Percentiles rank a stretch among this genome's conserved stretches.
These are phyloP conservation scores for Epichloe uncinata DNA, from an alignment of 2,329 filamentous ascomycete genomes.

Conservation along the genomic window DNA sequence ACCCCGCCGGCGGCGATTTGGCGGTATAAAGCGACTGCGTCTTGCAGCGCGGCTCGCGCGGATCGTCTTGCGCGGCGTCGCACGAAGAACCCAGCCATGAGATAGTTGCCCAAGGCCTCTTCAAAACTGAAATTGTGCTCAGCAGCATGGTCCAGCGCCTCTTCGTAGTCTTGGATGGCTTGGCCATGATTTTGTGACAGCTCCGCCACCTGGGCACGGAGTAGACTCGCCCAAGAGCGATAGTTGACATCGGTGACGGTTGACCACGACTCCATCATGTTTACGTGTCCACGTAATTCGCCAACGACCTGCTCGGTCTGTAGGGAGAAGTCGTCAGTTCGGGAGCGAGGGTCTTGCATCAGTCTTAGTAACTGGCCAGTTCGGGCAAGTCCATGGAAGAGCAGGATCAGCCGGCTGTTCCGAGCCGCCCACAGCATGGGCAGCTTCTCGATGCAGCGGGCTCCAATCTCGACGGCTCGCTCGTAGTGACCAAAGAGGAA, in stretches of 20 bases:
- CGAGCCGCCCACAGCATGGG: constrained; percentile 45
- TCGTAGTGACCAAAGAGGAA: constrained; percentile 52
- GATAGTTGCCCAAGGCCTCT: constrained; percentile 58
- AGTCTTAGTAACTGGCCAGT: constrained; percentile 37
- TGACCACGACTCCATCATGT: constrained; percentile 51
- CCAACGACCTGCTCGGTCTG: constrained; percentile 35
- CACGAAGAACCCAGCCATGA: constrained; percentile 60
- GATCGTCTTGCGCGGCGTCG: constrained; percentile 51
- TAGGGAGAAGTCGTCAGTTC: constrained; percentile 27
- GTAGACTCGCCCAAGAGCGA: constrained; percentile 50
- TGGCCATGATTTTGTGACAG: constrained; percentile 40
- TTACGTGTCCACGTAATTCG: constrained; percentile 40
- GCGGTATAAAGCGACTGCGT: constrained; percentile 54
- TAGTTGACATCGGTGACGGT: constrained; percentile 58
- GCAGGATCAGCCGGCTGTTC: constrained; percentile 40
- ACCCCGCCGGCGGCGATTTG: constrained; percentile 58
- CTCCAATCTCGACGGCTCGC: constrained; percentile 43
- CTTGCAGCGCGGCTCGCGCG: constrained; percentile 54
- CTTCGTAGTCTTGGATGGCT: constrained; percentile 54
- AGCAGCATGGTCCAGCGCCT: constrained; percentile 57
- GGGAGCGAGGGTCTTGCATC: constrained; percentile 32
- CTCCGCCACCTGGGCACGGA: constrained; percentile 57
- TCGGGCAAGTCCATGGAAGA: constrained; percentile 48
- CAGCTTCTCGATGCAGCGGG: constrained; percentile 31
- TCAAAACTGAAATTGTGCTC: constrained; percentile 55